These are phyloP conservation scores for Quercus suber DNA, from an alignment of 306 rosid species.

Conservation along the genomic window DNA sequence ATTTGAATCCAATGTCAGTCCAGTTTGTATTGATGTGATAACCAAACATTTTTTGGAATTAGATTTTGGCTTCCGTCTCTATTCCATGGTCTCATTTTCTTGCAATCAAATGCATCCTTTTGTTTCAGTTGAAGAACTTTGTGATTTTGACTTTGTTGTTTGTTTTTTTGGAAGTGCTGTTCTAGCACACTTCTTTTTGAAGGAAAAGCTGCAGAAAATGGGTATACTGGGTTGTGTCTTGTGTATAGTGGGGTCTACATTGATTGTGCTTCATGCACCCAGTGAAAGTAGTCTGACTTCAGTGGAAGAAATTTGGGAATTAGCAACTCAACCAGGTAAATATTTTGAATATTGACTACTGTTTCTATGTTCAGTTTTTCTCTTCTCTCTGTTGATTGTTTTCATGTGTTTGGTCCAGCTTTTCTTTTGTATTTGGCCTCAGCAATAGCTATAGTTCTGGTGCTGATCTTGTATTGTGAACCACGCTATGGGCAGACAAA, in stretches of 20 bases:
- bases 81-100: not conserved
- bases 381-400: not conserved
- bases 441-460: slow-evolving; percentile 52
- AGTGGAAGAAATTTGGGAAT: slow-evolving; percentile 74
- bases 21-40: not conserved
- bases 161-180: slow-evolving; percentile 52
- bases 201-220: slow-evolving; percentile 78
- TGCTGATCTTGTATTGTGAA: slow-evolving; percentile 60
- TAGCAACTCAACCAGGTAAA: slow-evolving; percentile 83
- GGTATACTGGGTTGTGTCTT: slow-evolving; percentile 84
- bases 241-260: slow-evolving; percentile 71
- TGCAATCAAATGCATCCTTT: not conserved
- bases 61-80: not conserved
- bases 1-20: not conserved
- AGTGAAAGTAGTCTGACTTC: slow-evolving; percentile 54
- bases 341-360: not conserved
- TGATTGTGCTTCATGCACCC: slow-evolving; percentile 83
- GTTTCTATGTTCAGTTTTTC: not conserved
- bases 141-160: not conserved
- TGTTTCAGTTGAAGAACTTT: not conserved
- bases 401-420: slow-evolving; percentile 43
- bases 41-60: not conserved
- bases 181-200: slow-evolving; percentile 78
- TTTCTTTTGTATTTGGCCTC: slow-evolving; percentile 82
- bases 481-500: slow-evolving; percentile 91